Base-by-base conservation (phyloP, 164 flowering plant species). In the Piper longum region DNA sequence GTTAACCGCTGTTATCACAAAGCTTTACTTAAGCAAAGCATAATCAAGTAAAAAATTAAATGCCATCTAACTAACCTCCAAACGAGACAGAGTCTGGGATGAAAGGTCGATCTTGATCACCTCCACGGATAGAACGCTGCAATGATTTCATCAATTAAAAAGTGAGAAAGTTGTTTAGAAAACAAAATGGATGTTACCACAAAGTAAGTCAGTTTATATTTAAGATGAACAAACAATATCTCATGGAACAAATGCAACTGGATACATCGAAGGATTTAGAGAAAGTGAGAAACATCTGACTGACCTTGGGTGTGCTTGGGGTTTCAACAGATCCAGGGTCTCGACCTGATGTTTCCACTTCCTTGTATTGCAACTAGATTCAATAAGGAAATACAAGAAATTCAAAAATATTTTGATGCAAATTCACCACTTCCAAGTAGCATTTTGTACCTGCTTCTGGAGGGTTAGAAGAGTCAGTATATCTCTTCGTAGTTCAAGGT, bases 401-500 rank as follows among this genome's bases (percentile, higher is more conserved):
- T 40, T 58, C 43, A 16, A 55, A 12, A 42, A 16, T 5, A 63
- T n/a, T 48, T 5, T 9, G 0, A 0, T 4, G 48, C 56, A 14
- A 45, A 43, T 8, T 6, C 41, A 41, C 16, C 40, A 1, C 16
- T 9, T 11, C 39, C 39, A 17, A 11, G 26, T 4, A 57, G 59
- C 52, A 48, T 48, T 48, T 57, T 59, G 26, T 64, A 93, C 98
- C 97, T 86, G 97, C 64, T 85, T 93, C 79, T 90, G 98, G 74
- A 93, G 98, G 76, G 88, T 90, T 66, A 93, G 75, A 13, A 88
- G 75, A 40, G 96, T 80, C 45, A 89, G 69, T 67, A 93, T 93
- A 73, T 93, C 98, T 71, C 83, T 89, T 66, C 98, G 76, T 66
- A 93, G 73, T 75, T 89, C 97, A 68, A 93, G 88, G 78, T 93